phyloP scores from a whole-genome alignment of 306 rosid genomes.

The Clitoria ternatea region DNA sequence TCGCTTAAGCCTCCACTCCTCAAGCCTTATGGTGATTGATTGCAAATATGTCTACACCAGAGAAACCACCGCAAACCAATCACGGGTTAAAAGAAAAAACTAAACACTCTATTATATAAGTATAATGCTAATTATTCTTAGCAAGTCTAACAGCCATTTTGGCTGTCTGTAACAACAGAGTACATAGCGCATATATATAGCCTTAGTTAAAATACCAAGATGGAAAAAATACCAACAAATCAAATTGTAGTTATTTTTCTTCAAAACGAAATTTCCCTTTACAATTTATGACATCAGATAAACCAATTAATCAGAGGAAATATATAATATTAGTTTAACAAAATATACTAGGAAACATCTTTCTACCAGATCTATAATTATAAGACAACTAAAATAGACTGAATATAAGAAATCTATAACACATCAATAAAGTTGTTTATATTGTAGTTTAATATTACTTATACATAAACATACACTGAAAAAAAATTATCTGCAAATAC shows the following conservation, averaged over 20 bases:
- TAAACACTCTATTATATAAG: neutral
- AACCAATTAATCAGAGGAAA: neutral
- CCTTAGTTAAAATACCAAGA: neutral
- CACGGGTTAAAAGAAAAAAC: neutral
- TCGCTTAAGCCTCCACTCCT: slow-evolving; percentile 96
- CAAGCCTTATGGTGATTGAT: slow-evolving; percentile 88
- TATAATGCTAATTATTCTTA: neutral
- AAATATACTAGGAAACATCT: neutral
- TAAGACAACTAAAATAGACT: neutral
- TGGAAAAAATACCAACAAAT: neutral
- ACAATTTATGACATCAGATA: neutral
- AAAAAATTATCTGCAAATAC: slow-evolving; percentile 34
- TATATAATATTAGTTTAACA: slow-evolving; percentile 1
- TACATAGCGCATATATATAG: neutral
- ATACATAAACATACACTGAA: neutral
- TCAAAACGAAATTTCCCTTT: neutral
- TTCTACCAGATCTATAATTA: slow-evolving; percentile 5
- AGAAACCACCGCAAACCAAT: slow-evolving; percentile 22
- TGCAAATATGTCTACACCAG: slow-evolving; percentile 80
- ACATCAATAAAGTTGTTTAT: too few relatives aligned
- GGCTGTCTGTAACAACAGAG: neutral
- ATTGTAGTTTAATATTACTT: too few relatives aligned
- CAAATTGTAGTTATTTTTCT: neutral
- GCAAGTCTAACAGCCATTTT: neutral
- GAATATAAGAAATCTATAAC: too few relatives aligned